Base-by-base conservation (phyloP, 2,329 filamentous ascomycete species). In the Purpureocillium lavendulum region DNA sequence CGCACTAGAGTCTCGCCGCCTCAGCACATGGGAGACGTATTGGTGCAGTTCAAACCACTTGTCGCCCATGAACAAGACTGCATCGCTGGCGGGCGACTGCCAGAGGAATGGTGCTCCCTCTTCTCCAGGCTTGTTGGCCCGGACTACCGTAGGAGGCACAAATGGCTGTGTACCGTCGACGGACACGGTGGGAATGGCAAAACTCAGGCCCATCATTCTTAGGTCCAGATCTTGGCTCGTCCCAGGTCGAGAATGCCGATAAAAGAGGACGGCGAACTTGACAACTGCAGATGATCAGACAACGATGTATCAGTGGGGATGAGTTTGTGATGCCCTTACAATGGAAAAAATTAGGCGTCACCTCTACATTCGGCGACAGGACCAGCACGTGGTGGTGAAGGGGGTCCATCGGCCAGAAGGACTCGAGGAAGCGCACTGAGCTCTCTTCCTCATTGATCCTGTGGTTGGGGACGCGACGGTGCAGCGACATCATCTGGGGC, bases 11-110 rank as follows among this genome's bases (percentile, higher is more conserved):
- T 61, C 59, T 32, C 68, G 64, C 14, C 56, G 55, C 26, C 69
- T 63, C 13, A 89, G 64, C 7, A 80, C 68, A 35, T 75, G 71
- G 10, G 83, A 76, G 2, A 94, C 72, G 50, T 94, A 92, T 10
- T 79, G 75, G 56, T 96, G 88, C 9, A 95, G 72, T 49, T 94
- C 86, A 11, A 76, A 66, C 92, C 92, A 98, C 54, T 83, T 88
- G 35, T 87, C 77, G 33, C 89, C 88, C 40, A 92, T 80, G 56
- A 90, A 82, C 9, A 98, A 69, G 10, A 81, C 77, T 1, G 90
- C 89, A 46, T 92, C 84, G 53, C 82, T 86, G 47, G 80, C 84
- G 5, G 90, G 89, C 2, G 81, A 78, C 60, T 95, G 84, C 82
- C 88, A 95, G 8, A 94, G 66, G 52, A 94, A 94, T 0, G 84